A percentile compares a stretch with the other conserved stretches of the same genome.
Conservation (phyloP, 768 basidiomycete species). For the Lactarius akahatsu region DNA sequence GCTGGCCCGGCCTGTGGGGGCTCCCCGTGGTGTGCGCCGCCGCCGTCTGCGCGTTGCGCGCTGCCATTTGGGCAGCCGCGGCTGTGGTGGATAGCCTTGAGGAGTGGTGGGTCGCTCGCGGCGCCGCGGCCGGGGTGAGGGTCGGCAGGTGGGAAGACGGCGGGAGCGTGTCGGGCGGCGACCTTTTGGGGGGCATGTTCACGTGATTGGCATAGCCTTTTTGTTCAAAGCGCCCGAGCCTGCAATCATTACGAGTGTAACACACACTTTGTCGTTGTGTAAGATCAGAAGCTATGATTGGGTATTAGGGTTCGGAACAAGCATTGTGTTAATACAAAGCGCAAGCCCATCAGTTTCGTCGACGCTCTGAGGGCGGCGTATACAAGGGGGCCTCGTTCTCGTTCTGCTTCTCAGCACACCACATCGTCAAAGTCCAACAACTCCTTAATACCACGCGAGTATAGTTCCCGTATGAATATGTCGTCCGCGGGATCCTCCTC, state of each 20-base stretch:
- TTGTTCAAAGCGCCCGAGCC: background rate
- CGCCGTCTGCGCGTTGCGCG: slow-evolving; percentile 1
- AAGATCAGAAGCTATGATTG: background rate
- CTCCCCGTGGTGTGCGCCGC: slow-evolving; percentile 13
- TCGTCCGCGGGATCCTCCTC: background rate
- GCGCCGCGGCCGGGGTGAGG: slow-evolving; percentile 5
- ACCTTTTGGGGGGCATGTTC: slow-evolving; percentile 19
- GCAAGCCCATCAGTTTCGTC: background rate
- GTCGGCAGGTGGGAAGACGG: slow-evolving; percentile 24
- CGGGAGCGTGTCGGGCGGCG: slow-evolving; percentile 20
- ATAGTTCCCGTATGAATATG: background rate
- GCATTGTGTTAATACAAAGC: background rate
- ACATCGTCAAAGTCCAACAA: background rate
- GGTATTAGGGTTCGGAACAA: background rate
- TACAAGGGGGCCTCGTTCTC: background rate
- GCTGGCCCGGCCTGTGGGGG: slow-evolving; percentile 20
- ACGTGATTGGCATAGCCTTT: slow-evolving; percentile 4
- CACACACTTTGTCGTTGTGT: background rate
- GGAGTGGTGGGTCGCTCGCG: background rate
- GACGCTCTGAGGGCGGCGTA: background rate
- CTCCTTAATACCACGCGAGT: background rate
- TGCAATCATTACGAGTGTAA: background rate
- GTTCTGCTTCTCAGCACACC: background rate
- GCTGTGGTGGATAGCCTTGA: background rate
- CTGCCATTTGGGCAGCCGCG: slow-evolving; percentile 2